Evolutionary conservation across 345 rosid species (phyloP).

Genomic region (Gossypium sturtianum): DNA sequence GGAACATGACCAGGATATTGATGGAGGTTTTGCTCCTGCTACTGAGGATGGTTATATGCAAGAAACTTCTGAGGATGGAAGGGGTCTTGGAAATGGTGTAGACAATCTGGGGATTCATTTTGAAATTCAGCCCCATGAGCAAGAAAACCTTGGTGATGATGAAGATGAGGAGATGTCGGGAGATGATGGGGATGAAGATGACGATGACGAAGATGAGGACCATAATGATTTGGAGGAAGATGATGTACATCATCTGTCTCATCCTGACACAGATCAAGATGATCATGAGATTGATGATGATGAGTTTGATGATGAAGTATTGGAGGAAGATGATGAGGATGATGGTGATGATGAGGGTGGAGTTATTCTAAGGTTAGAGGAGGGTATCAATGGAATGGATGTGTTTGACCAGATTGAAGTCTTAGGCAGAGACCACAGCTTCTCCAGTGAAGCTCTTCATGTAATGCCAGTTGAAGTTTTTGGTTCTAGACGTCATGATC

Average conservation of each 20-base stretch:
- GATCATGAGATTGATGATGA: slow-evolving; percentile 95
- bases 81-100: slow-evolving; percentile 68
- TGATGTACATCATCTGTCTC: slow-evolving; percentile 85
- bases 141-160: slow-evolving; percentile 53
- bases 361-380: slow-evolving; percentile 82
- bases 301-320: slow-evolving; percentile 84
- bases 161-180: slow-evolving; percentile 87
- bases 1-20: slow-evolving; percentile 95
- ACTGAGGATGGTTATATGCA: slow-evolving; percentile 88
- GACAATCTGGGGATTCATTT: slow-evolving; percentile 64
- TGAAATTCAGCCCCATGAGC: slow-evolving; percentile 74
- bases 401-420: slow-evolving; percentile 94
- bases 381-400: slow-evolving; percentile 87
- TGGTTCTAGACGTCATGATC: slow-evolving; percentile 92
- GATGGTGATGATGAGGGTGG: slow-evolving; percentile 93
- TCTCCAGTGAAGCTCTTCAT: slow-evolving; percentile 78
- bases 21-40: slow-evolving; percentile 61
- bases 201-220: slow-evolving; percentile 47
- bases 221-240: slow-evolving; percentile 76
- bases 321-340: slow-evolving; percentile 89
- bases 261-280: slow-evolving; percentile 89
- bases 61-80: slow-evolving; percentile 65
- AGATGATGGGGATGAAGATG: slow-evolving; percentile 75
- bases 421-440: slow-evolving; percentile 79
- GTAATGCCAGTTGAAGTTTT: slow-evolving; percentile 97